These are phyloP conservation scores for Gracilaria caudata DNA, from an alignment of 23 red algal genomes.

Conservation along the genomic window DNA sequence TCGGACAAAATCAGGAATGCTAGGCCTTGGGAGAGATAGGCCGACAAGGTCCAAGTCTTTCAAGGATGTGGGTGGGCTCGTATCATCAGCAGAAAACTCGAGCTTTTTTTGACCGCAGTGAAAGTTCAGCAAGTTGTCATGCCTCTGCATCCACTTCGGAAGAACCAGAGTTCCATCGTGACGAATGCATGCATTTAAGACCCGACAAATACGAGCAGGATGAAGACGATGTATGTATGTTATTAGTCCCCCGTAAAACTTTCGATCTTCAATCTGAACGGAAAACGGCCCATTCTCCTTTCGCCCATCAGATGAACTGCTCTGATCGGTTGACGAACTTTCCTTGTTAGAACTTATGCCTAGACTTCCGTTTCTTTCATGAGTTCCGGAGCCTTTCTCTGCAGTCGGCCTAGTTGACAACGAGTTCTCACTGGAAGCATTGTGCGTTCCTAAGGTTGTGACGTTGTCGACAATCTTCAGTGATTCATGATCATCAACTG, in stretches of 20 bases:
- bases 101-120: slow-evolving; percentile 72
- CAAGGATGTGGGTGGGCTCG: slow-evolving; percentile 41
- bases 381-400: neutral
- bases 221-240: slow-evolving; percentile 60
- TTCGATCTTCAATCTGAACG: slow-evolving; percentile 40
- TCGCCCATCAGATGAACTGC: neutral
- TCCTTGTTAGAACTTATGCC: neutral
- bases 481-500: neutral
- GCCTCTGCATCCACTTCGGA: slow-evolving; percentile 75
- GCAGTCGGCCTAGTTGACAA: neutral
- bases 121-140: slow-evolving; percentile 55
- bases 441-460: neutral
- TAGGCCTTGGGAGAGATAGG: slow-evolving; percentile 24
- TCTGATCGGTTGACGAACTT: neutral
- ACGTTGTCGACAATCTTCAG: neutral
- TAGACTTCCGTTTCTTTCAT: neutral
- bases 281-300: slow-evolving; percentile 4
- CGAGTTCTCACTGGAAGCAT: neutral
- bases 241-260: slow-evolving; percentile 63
- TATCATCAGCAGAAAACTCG: slow-evolving; percentile 56
- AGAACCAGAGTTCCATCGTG: slow-evolving; percentile 62
- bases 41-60: slow-evolving; percentile 58
- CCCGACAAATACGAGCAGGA: slow-evolving; percentile 61
- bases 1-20: slow-evolving; percentile 62
- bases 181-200: slow-evolving; percentile 62